Conservation (phyloP, 2,329 filamentous ascomycete species). For the Exophiala sp. region DNA sequence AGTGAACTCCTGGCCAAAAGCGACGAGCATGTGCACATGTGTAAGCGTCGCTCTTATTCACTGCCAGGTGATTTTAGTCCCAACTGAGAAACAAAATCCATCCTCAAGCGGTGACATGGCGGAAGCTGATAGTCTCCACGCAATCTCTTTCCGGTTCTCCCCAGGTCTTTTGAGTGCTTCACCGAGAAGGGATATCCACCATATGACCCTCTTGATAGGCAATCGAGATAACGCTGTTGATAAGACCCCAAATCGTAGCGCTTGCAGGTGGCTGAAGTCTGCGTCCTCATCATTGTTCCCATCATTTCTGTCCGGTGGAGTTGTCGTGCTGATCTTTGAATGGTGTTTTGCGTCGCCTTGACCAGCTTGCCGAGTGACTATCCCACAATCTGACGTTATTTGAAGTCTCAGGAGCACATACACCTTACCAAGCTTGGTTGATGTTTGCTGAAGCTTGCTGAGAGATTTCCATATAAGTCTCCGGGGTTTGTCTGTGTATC, state of each 20-base stretch:
- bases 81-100: constrained; percentile 46
- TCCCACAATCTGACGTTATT: background rate
- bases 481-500: background rate
- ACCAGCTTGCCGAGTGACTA: background rate
- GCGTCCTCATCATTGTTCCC: constrained; percentile 6
- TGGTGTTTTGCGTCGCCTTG: background rate
- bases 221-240: constrained; percentile 23
- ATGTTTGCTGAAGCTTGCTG: constrained; percentile 4
- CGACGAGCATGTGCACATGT: background rate
- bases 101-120: constrained; percentile 18
- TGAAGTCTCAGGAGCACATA: background rate
- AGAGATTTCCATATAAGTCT: constrained; percentile 6
- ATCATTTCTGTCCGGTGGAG: constrained; percentile 13
- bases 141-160: constrained; percentile 3
- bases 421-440: constrained; percentile 6
- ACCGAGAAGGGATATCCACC: constrained; percentile 3
- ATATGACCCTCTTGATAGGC: constrained; percentile 13
- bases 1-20: background rate
- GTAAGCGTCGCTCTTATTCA: background rate
- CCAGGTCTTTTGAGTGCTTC: constrained; percentile 21
- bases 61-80: constrained; percentile 31
- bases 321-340: constrained; percentile 4
- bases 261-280: background rate
- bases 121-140: constrained; percentile 15
- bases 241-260: constrained; percentile 17